Evolutionary conservation across 305 asterid genomes (phyloP), one percentile per base, ranked within the genome.

Genomic region (Andrographis paniculata): DNA sequence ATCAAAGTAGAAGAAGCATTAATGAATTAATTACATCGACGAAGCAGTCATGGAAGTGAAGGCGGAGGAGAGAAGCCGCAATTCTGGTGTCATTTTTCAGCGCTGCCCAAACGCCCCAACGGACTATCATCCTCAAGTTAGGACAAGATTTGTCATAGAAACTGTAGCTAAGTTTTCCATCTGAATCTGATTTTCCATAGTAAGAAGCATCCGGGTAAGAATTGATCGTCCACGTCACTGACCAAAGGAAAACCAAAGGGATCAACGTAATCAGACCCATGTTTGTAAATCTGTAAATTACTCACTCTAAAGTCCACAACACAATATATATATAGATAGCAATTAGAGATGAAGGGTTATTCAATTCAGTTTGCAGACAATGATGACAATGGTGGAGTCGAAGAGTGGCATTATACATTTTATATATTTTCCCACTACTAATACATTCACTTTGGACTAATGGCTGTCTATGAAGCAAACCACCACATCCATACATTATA

Each of bases 1-100:
- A n/a, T n/a, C n/a, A n/a, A n/a, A 19, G 6, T 9, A 8, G n/a
- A 11, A 1, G 17, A 39, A 18, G 6, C 4, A 35, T 24, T 8
- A 37, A 4, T 3, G 45, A 47, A 46, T 2, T 19, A n/a, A 7
- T 58, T 78, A 82, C 95, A 60, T 86, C 76, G 2, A 79, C 84
- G n/a, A 86, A 71, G 30, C 94, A 86, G 46, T 82, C 96, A 14
- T 86, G 96, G 50, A 86, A 86, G 38, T 79, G 88, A 11, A 86
- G 63, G 0, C 94, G 84, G 6, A 82, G 86, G 40, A 86, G 70
- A 14, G 94, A 78, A 37, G 95, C 96, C 41, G 83, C 91, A n/a
- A 80, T 83, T 56, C 93, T 70, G 28, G 72, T 23, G 48, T 87
- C 93, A 24, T 71, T 76, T 23, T 38, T 67, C 19, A 65, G 8